Percentiles rank a stretch among this genome's conserved stretches.
These are phyloP conservation scores for Borovskyia barvae DNA, from an alignment of 208 protist genomes.

Conservation along the genomic window DNA sequence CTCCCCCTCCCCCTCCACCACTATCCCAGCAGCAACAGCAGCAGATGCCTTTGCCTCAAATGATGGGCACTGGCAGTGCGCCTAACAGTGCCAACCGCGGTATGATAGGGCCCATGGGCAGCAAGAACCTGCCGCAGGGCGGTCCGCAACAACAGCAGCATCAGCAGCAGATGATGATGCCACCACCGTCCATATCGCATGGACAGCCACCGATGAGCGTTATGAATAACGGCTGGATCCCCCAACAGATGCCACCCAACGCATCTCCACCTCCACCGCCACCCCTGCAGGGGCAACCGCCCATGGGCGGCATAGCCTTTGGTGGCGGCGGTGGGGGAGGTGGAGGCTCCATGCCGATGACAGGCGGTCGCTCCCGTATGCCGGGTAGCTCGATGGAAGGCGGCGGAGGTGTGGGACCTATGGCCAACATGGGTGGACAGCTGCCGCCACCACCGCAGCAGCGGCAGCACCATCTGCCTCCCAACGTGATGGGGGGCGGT, in stretches of 20 bases:
- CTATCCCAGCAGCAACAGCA: constrained; percentile 16
- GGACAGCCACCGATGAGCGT: constrained; percentile 1
- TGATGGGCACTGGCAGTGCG: constrained; percentile 17
- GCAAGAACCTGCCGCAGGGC: constrained; percentile 15
- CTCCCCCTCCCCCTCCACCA: not conserved
- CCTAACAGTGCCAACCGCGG: constrained; percentile 15
- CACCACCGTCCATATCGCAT: not conserved
- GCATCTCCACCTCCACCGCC: constrained; percentile 21
- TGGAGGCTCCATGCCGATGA: constrained; percentile 15
- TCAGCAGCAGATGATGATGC: constrained; percentile 5
- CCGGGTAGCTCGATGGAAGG: constrained; percentile 2
- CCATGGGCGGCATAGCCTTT: constrained; percentile 12
- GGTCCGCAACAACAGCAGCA: constrained; percentile 5
- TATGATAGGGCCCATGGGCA: constrained; percentile 27
- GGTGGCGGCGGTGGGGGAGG: constrained; percentile 10
- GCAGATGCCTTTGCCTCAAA: no score
- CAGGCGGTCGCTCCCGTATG: constrained; percentile 20
- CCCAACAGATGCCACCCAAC: constrained; percentile 24
- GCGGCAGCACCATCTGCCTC: constrained; percentile 17
- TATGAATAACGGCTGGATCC: constrained; percentile 23
- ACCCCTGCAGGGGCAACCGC: constrained; percentile 21
- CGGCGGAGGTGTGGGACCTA: constrained; percentile 9
- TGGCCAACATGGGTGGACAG: constrained; percentile 21
- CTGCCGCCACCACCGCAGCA: constrained; percentile 22
- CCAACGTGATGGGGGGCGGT: constrained; percentile 4